phyloP scores from a whole-genome alignment of 2,329 filamentous ascomycete genomes.

The Botrytis hyacinthi region DNA sequence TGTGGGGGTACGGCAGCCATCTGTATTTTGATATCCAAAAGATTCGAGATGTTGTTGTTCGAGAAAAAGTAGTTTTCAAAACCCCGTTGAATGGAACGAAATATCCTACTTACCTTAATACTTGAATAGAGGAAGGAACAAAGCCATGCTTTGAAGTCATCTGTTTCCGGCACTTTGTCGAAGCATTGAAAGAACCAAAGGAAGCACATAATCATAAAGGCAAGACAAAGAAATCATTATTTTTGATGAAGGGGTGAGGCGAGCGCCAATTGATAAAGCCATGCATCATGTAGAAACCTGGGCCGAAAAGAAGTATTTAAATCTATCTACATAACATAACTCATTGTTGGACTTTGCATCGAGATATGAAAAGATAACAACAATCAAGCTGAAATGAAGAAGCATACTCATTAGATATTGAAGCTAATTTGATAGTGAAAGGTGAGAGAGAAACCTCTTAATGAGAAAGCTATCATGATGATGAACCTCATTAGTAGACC shows the following conservation, averaged over 20 bases:
- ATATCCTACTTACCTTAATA: neutral
- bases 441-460: neutral
- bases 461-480: neutral
- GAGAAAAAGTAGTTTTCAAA: neutral
- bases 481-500: neutral
- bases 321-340: neutral
- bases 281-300: neutral
- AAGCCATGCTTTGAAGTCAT: neutral
- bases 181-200: neutral
- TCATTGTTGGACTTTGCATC: neutral
- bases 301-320: neutral
- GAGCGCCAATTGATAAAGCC: neutral
- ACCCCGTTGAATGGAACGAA: neutral
- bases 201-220: neutral
- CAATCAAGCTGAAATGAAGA: neutral
- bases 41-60: neutral
- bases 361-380: neutral
- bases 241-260: neutral
- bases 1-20: neutral
- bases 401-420: neutral
- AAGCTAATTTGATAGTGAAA: neutral
- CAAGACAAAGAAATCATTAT: neutral
- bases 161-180: constrained; percentile 8
- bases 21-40: neutral
- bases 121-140: neutral